These are phyloP conservation scores for Tuber brumale DNA, from an alignment of 495 filamentous ascomycete species.

Conservation along the genomic window DNA sequence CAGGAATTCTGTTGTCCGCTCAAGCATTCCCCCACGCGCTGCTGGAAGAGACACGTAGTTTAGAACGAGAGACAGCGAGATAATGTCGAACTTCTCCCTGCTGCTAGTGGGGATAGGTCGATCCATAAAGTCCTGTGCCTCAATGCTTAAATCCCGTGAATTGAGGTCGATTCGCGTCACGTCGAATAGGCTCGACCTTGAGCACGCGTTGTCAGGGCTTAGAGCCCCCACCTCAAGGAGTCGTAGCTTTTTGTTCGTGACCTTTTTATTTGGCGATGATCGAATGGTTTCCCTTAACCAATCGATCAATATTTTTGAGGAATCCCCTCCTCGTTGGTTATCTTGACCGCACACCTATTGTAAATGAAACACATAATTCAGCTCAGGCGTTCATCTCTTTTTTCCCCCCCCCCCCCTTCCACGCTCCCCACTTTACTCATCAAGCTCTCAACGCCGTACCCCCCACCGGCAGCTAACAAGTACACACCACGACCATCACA, in stretches of 20 bases:
- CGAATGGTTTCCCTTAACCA: conserved; percentile 57
- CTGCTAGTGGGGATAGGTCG: conserved; percentile 60
- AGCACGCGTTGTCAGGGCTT: conserved; percentile 76
- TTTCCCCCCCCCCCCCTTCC: neutral
- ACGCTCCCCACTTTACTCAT: neutral
- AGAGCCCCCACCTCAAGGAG: conserved; percentile 89
- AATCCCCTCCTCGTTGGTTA: conserved; percentile 79
- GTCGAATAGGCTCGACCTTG: conserved; percentile 60
- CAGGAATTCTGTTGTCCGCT: conserved; percentile 63
- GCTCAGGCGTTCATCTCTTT: neutral
- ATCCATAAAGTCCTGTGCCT: conserved; percentile 91
- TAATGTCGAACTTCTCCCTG: conserved; percentile 69
- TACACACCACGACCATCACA: conserved; percentile 21
- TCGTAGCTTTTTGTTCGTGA: conserved; percentile 46
- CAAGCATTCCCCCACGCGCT: conserved; percentile 81
- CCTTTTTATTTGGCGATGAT: conserved; percentile 30
- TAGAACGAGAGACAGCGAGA: conserved; percentile 89
- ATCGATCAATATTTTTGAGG: conserved; percentile 73
- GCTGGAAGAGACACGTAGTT: conserved; percentile 80
- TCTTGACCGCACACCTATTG: conserved; percentile 60
- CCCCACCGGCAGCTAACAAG: conserved; percentile 12
- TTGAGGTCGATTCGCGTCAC: conserved; percentile 85
- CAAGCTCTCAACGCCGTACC: neutral
- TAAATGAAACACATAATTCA: conserved; percentile 1
- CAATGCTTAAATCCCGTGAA: conserved; percentile 71